A percentile compares a stretch with the other conserved stretches of the same genome.
phyloP scores from a whole-genome alignment of 164 flowering plant species.

The Vitis labrusca region DNA sequence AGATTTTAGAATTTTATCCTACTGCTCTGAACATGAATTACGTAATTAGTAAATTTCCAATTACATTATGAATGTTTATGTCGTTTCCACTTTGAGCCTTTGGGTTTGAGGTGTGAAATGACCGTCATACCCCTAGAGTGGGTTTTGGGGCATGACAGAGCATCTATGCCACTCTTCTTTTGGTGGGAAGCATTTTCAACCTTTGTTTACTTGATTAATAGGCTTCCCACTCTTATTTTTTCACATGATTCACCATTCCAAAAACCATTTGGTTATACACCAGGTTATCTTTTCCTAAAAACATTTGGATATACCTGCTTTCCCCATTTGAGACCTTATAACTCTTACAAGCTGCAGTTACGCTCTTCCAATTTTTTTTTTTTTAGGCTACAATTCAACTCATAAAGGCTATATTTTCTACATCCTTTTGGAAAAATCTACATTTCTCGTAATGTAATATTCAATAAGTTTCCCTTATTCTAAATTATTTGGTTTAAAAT shows the following conservation, averaged over 20 bases:
- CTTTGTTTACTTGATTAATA: slow-evolving; percentile 6
- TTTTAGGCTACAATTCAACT: not conserved
- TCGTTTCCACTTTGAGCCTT: too few relatives aligned
- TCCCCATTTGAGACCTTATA: not conserved
- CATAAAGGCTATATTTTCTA: slow-evolving; percentile 5
- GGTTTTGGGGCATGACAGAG: too few relatives aligned
- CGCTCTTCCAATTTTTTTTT: not conserved
- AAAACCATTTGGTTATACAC: not conserved
- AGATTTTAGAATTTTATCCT: too few relatives aligned
- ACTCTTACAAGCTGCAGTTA: too few relatives aligned
- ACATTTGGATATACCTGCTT: not conserved
- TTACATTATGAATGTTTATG: too few relatives aligned
- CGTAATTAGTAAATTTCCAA: too few relatives aligned
- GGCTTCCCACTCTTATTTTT: not conserved
- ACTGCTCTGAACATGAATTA: too few relatives aligned
- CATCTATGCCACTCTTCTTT: not conserved
- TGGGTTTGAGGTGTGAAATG: too few relatives aligned
- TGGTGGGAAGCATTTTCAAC: slow-evolving; percentile 1
- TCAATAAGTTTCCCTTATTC: too few relatives aligned
- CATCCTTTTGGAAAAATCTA: not conserved
- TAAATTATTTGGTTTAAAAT: too few relatives aligned
- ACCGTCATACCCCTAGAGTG: too few relatives aligned
- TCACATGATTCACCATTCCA: not conserved
- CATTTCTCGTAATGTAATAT: too few relatives aligned
- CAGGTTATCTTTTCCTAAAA: not conserved